Evolutionary conservation across 2,329 filamentous ascomycete species (phyloP).

Genomic region (Colletotrichum salicis): DNA sequence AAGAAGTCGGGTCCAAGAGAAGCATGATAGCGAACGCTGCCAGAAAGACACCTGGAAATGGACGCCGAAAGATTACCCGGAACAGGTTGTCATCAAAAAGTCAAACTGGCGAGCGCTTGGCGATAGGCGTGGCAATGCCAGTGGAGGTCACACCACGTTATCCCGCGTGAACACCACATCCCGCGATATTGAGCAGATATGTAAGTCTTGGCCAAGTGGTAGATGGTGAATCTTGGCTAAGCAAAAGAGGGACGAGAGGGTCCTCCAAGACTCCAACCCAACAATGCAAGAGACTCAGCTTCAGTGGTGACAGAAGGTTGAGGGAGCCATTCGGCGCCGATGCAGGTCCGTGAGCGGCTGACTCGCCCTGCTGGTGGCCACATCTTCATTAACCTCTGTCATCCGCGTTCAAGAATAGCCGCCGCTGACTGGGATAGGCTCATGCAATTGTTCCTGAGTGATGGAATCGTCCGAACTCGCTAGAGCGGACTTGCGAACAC

Average conservation of each 20-base stretch:
- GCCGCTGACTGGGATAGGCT: neutral
- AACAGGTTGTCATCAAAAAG: conserved; percentile 17
- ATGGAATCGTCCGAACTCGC: conserved; percentile 20
- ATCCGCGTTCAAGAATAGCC: conserved; percentile 21
- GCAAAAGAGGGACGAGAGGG: neutral
- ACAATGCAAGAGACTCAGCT: too few species aligned
- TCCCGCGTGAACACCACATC: conserved; percentile 1
- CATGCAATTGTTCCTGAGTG: neutral
- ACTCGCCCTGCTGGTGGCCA: conserved; percentile 2
- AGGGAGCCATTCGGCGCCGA: conserved; percentile 10
- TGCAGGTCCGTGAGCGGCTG: neutral
- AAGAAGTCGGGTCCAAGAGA: neutral
- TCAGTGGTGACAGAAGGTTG: too few species aligned
- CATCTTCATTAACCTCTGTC: conserved; percentile 10
- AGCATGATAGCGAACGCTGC: neutral
- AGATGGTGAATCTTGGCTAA: neutral
- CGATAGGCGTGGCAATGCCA: conserved; percentile 5
- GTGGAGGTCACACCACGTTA: neutral
- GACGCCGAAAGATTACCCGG: neutral
- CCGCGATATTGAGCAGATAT: neutral
- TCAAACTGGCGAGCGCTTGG: conserved; percentile 26
- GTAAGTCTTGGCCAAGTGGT: neutral
- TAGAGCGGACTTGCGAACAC: neutral
- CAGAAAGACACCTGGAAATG: neutral
- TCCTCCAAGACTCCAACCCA: neutral